These are phyloP conservation scores for Emmonsiellopsis sp. DNA, from an alignment of 2,329 filamentous ascomycete species.

Conservation along the genomic window DNA sequence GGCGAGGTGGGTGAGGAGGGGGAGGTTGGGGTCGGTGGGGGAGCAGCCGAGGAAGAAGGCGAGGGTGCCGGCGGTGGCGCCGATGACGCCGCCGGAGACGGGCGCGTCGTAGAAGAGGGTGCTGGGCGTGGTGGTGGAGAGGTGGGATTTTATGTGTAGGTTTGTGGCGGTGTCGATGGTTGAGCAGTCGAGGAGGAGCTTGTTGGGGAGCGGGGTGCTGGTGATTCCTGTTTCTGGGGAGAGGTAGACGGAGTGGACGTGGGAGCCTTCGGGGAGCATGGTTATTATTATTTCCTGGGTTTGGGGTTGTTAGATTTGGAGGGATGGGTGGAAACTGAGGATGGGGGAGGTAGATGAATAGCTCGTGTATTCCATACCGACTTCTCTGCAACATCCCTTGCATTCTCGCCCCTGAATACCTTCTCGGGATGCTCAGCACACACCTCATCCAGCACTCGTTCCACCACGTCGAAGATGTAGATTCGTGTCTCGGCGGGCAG, in stretches of 20 bases:
- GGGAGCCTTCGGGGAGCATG: slow-evolving; percentile 45
- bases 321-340: background rate
- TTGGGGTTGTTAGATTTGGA: background rate
- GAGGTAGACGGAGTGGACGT: slow-evolving; percentile 44
- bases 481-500: slow-evolving; percentile 34
- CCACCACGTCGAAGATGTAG: slow-evolving; percentile 41
- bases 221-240: slow-evolving; percentile 35
- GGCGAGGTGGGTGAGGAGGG: slow-evolving; percentile 36
- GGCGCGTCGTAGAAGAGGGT: slow-evolving; percentile 45
- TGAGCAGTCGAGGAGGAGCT: slow-evolving; percentile 46
- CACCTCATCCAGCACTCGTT: slow-evolving; percentile 34
- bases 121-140: slow-evolving; percentile 26
- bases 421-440: slow-evolving; percentile 29
- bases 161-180: slow-evolving; percentile 47
- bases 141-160: slow-evolving; percentile 35
- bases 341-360: background rate
- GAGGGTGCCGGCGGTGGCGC: slow-evolving; percentile 43
- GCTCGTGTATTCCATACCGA: slow-evolving; percentile 29
- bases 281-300: slow-evolving; percentile 41
- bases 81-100: slow-evolving; percentile 44
- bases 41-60: slow-evolving; percentile 44
- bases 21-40: slow-evolving; percentile 34
- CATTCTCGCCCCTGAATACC: slow-evolving; percentile 31
- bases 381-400: slow-evolving; percentile 41
- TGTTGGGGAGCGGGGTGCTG: slow-evolving; percentile 30